These are phyloP conservation scores for Kurtzmaniella natalensis DNA, from an alignment of 1,139 yeast species.

Conservation along the genomic window DNA sequence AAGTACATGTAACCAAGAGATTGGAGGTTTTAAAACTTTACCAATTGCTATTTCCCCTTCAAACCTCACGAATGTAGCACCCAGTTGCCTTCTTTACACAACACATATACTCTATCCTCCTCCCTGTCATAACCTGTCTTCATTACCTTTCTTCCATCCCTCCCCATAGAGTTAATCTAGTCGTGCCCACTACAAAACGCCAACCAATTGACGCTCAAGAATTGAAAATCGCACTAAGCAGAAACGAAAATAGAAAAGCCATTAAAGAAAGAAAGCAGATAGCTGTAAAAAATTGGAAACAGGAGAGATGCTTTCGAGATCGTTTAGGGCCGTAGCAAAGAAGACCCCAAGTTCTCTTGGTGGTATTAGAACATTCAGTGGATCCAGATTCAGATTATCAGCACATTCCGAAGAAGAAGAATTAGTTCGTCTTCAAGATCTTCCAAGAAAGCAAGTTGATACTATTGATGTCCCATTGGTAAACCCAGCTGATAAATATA, in stretches of 20 bases:
- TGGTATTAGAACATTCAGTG: conserved; percentile 2
- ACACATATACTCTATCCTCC: too few relatives aligned
- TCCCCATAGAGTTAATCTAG: too few relatives aligned
- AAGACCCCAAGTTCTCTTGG: conserved; percentile 3
- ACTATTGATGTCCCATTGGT: conserved; percentile 53
- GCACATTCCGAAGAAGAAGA: conserved; percentile 20
- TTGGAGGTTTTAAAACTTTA: too few relatives aligned
- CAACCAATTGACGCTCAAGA: conserved; percentile 8
- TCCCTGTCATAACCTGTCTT: too few relatives aligned
- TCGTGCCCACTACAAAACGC: conserved; percentile 2
- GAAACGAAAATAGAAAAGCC: conserved; percentile 2
- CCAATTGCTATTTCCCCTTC: too few relatives aligned
- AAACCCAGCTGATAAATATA: conserved; percentile 76
- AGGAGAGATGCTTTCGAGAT: conserved; percentile 7
- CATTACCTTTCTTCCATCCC: too few relatives aligned
- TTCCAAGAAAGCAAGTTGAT: conserved; percentile 37
- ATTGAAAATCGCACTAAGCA: conserved; percentile 5
- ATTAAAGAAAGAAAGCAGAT: not conserved
- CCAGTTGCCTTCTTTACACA: too few relatives aligned
- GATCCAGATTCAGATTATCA: not conserved
- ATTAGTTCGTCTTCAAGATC: conserved; percentile 31
- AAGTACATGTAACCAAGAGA: too few relatives aligned
- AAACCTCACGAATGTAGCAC: too few relatives aligned
- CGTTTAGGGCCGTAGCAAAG: conserved; percentile 2
- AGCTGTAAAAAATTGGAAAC: not conserved